Conservation (phyloP, 768 basidiomycete genomes). For the Lactarius trivialis region DNA sequence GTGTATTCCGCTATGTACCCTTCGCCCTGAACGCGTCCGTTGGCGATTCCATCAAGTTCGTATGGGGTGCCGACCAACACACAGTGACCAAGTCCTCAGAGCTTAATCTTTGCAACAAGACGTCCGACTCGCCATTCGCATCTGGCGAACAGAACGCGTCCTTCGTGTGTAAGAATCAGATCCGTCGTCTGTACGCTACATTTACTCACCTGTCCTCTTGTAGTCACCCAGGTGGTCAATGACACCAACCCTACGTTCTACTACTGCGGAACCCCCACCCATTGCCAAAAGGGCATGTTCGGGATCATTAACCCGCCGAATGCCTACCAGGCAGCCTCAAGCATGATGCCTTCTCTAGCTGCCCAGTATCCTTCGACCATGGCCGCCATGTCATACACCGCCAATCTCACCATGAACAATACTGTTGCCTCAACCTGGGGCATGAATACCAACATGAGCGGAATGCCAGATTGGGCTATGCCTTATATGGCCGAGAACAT, state of each 20-base stretch:
- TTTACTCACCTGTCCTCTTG: constrained; percentile 21
- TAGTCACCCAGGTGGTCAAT: constrained; percentile 64
- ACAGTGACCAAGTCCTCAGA: constrained; percentile 76
- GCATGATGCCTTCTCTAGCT: constrained; percentile 43
- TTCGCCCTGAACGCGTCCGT: constrained; percentile 69
- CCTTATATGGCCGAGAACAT: constrained; percentile 50
- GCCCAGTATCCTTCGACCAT: constrained; percentile 44
- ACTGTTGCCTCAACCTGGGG: constrained; percentile 52
- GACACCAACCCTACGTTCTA: constrained; percentile 66
- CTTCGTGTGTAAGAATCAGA: constrained; percentile 45
- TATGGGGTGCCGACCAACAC: constrained; percentile 75
- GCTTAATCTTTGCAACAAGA: constrained; percentile 68
- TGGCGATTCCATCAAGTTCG: constrained; percentile 70
- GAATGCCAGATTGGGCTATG: constrained; percentile 51
- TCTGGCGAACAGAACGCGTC: constrained; percentile 57
- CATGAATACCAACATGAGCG: constrained; percentile 48
- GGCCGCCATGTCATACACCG: constrained; percentile 48
- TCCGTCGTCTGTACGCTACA: background rate
- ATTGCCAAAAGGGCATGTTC: constrained; percentile 84
- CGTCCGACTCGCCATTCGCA: constrained; percentile 49
- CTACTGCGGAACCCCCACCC: constrained; percentile 64
- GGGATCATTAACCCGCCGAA: constrained; percentile 68
- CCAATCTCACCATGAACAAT: constrained; percentile 43
- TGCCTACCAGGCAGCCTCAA: constrained; percentile 42
- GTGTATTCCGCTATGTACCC: constrained; percentile 69